Conservation (phyloP, 1,284 basidiomycete genomes). For the Porodaedalea pini region DNA sequence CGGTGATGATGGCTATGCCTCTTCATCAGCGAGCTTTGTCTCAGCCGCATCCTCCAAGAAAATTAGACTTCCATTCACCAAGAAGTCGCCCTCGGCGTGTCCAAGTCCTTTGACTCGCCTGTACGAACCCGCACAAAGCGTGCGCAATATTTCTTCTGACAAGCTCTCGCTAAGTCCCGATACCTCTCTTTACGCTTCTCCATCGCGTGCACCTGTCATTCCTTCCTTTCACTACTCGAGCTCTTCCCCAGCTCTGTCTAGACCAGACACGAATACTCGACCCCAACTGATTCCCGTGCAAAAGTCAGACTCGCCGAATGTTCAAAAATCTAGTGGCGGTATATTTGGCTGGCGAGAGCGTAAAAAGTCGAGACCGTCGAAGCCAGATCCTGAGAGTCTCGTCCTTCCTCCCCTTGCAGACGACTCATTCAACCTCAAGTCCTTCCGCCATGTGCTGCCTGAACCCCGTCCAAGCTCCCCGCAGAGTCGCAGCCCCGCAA, state of each 20-base stretch:
- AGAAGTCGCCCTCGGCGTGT: constrained; percentile 11
- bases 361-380: constrained; percentile 21
- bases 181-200: constrained; percentile 7
- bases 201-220: constrained; percentile 12
- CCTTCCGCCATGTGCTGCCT: constrained; percentile 61
- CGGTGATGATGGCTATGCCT: constrained; percentile 17
- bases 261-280: constrained; percentile 2
- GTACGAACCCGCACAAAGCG: background rate
- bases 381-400: constrained; percentile 7
- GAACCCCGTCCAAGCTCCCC: constrained; percentile 33
- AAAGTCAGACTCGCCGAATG: background rate
- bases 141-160: constrained; percentile 3
- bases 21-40: constrained; percentile 14
- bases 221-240: constrained; percentile 12
- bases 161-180: constrained; percentile 10
- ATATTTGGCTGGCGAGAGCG: constrained; percentile 24
- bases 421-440: constrained; percentile 53
- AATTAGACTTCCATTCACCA: constrained; percentile 16
- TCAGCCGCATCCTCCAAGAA: constrained; percentile 18
- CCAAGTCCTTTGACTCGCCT: constrained; percentile 8
- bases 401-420: constrained; percentile 22
- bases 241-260: constrained; percentile 14
- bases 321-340: constrained; percentile 18
- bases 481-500: constrained; percentile 24
- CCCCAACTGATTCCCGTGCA: constrained; percentile 16